Base-by-base conservation (phyloP, 805 yeast genomes). In the Cyberlindnera petersonii region DNA sequence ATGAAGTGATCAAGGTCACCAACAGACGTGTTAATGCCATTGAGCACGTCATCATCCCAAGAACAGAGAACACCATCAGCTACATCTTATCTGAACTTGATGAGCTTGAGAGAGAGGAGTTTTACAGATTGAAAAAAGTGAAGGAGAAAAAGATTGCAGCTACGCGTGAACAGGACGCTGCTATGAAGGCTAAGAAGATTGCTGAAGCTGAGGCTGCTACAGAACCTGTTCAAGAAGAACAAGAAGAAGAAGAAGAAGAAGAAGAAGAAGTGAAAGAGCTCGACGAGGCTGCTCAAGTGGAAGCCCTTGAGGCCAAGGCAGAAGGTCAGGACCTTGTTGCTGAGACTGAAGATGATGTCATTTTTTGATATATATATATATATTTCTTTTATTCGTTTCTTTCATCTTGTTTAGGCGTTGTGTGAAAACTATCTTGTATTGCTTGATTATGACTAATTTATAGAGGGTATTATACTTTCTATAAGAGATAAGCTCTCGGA, bases 1-100 rank as follows among this genome's bases (percentile, higher is more conserved):
- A 93, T 66, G 98, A 91, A 64, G 98, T 91, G 43, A 93, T 91
- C 63, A 93, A 93, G 64, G 96, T 93, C 44, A 91, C 98, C 39
- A 91, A 91, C 66, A 79, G 98, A 70, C 86, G 98, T 74, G 98
- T 91, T 57, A 91, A 91, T 62, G 98, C 98, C 47, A 91, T 91
- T 64, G 98, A 91, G 69, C 98, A 91, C 59, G 98, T 91, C 32
- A 89, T 91, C 55, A 91, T 91, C 45, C 98, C 98, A 52, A 78
- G 98, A 66, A 93, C 98, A 2, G 97, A 93, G 64, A 91, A 91
- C 66, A 91, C 98, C 21, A 91, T 91, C 56, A 68, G 74, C 38
- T 79, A 91, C 66, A 91, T 91, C 71, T 89, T 88, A 64, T 85
- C 96, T 24, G 98, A 91, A 65, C 75, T 91, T 59, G 98, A 93